Evolutionary conservation across 257 asterid species (phyloP), one percentile per base, ranked within the genome.

Genomic region (Przewalskia tangutica): DNA sequence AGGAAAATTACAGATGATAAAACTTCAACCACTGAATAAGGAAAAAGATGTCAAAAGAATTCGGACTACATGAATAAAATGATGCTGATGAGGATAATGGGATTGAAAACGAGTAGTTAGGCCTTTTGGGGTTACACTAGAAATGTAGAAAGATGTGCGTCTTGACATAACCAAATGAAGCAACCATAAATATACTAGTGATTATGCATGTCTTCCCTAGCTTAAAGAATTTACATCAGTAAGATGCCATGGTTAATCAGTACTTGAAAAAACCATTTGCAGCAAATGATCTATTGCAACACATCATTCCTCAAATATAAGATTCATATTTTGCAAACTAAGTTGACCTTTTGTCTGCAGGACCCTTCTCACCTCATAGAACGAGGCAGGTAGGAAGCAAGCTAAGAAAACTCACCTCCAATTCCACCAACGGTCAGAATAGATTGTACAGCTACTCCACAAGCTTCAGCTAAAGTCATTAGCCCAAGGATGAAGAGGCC

Each of bases 361-460:
- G 54, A 68, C 17, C 27, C 34, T 46, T 27, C 34, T 16, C 79
- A 20, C 59, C 32, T 40, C 4, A 68, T 42, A 68, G 73, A 65
- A 71, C 6, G 11, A 71, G 79, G 18, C 42, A 71, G 59, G 79
- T 71, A 12, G 42, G 40, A 71, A 20, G 7, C 38, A 46, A 71
- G 58, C 59, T 20, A 48, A 46, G 79, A 79, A 86, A 68, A 32
- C 88, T 85, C 84, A 94, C 99, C 99, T 90, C 99, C 99, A 77
- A 96, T 85, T 77, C 99, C 99, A 79, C 99, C 99, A 55, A 96
- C 97, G 0, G 99, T 96, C 63, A 94, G 87, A 84, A 96, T 82
- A 84, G 99, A 96, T 71, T 94, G 99, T 77, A 94, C 91, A 16
- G 98, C 97, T 85, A 96, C 98, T 54, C 99, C 99, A 86, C 90